Percentiles rank a stretch among this genome's conserved stretches.
These are phyloP conservation scores for Chrysoporthe austroafricana DNA, from an alignment of 2,329 filamentous ascomycete species.

Conservation along the genomic window DNA sequence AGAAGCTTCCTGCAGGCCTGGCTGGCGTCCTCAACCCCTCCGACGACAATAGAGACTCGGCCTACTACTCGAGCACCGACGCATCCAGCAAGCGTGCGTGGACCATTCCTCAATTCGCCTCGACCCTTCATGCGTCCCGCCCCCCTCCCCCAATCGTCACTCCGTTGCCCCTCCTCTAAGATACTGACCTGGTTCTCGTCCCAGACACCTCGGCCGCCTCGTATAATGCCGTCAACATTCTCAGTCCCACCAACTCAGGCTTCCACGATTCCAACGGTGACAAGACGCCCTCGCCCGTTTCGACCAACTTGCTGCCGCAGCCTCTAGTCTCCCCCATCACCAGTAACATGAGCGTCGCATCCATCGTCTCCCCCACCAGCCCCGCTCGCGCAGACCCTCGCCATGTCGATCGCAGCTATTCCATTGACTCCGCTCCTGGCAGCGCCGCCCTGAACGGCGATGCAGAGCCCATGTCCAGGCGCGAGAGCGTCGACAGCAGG, in stretches of 20 bases:
- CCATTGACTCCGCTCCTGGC: constrained; percentile 45
- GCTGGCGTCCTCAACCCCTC: constrained; percentile 56
- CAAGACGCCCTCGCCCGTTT: constrained; percentile 66
- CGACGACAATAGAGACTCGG: constrained; percentile 56
- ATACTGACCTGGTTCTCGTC: constrained; percentile 32
- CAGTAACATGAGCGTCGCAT: constrained; percentile 67
- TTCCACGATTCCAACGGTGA: constrained; percentile 58
- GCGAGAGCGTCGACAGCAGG: constrained; percentile 80
- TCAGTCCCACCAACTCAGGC: constrained; percentile 47
- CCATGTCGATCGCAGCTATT: constrained; percentile 49
- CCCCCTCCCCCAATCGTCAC: constrained; percentile 17
- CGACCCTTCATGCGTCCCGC: constrained; percentile 11
- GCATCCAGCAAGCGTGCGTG: constrained; percentile 56
- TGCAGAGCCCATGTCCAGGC: constrained; percentile 58
- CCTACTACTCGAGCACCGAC: constrained; percentile 55
- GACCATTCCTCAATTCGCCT: constrained; percentile 7
- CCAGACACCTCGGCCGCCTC: constrained; percentile 53
- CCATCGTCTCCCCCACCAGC: constrained; percentile 66
- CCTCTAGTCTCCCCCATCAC: constrained; percentile 59
- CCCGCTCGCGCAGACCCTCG: constrained; percentile 48
- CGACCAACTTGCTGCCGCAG: constrained; percentile 54
- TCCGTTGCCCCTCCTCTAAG: constrained; percentile 10
- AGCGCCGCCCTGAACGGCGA: constrained; percentile 39
- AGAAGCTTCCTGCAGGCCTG: constrained; percentile 53
- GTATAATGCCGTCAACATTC: constrained; percentile 44